Conservation (phyloP, 441 rosid genomes). For the Raphanus hybrid region DNA sequence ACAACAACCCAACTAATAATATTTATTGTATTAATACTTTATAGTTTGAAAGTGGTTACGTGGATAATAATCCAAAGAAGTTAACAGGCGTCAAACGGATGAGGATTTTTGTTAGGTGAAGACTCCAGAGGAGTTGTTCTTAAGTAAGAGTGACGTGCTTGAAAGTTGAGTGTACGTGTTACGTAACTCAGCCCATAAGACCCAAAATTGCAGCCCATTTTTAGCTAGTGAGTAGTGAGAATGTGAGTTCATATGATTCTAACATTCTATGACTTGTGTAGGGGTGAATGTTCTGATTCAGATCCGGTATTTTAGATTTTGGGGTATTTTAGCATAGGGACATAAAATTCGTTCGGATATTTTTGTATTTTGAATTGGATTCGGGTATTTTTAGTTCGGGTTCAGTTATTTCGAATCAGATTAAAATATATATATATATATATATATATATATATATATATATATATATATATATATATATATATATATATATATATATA, state of each 20-base stretch:
- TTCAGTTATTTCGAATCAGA: too few relatives aligned
- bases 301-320: too few relatives aligned
- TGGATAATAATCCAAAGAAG: not conserved
- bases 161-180: not conserved
- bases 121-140: conserved; percentile 7
- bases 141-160: conserved; percentile 2
- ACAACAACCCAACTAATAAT: not conserved
- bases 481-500: too few relatives aligned
- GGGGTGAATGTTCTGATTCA: too few relatives aligned
- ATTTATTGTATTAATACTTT: too few relatives aligned
- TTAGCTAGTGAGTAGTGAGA: conserved; percentile 1
- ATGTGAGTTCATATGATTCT: not conserved
- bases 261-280: not conserved
- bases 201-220: not conserved
- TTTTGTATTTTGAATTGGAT: too few relatives aligned
- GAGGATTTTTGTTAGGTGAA: conserved; percentile 8
- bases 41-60: not conserved
- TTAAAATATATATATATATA: too few relatives aligned
- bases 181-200: not conserved
- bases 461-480: too few relatives aligned
- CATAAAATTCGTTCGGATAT: too few relatives aligned
- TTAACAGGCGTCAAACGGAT: conserved; percentile 4
- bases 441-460: too few relatives aligned
- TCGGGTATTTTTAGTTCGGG: too few relatives aligned
- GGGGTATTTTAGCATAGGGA: too few relatives aligned